Percentiles rank a stretch among this genome's conserved stretches.
Conservation (phyloP, 305 asterid genomes). For the Solanum hybrid region DNA sequence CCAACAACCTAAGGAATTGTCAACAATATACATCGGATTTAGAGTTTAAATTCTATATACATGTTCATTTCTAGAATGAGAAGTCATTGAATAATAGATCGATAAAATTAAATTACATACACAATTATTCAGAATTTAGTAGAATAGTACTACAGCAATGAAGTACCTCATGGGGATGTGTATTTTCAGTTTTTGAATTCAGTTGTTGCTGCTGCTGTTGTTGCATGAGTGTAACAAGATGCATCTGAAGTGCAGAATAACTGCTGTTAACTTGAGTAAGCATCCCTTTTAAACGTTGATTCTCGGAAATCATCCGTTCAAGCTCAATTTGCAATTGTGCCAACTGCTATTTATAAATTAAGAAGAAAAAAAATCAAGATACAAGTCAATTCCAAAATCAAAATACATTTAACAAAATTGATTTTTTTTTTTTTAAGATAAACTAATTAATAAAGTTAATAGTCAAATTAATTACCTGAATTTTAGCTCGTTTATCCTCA, state of each 20-base stretch:
- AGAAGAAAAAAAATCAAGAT: neutral
- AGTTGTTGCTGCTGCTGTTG: constrained; percentile 31
- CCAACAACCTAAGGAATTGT: constrained; percentile 34
- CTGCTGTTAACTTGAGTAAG: constrained; percentile 48
- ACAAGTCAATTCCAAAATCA: constrained; percentile 19
- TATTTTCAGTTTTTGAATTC: constrained; percentile 18
- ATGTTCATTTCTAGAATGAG: neutral
- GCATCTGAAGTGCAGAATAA: constrained; percentile 53
- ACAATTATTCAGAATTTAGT: neutral
- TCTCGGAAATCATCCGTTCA: constrained; percentile 42
- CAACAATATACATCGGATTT: no score
- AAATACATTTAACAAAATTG: neutral
- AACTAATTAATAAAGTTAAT: neutral
- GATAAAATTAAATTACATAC: neutral
- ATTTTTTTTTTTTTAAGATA: no score
- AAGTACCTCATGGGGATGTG: constrained; percentile 40
- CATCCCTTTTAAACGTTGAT: constrained; percentile 31
- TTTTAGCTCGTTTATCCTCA: constrained; percentile 6
- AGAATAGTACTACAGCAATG: neutral
- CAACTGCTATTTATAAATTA: constrained; percentile 6
- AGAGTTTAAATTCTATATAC: neutral
- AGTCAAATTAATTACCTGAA: neutral
- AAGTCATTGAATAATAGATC: neutral
- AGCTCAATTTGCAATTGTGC: constrained; percentile 25
- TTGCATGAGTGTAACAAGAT: constrained; percentile 43